phyloP scores from a whole-genome alignment of 225 moss, liverwort and hornwort species.

The Physcomitrellopsis africana region DNA sequence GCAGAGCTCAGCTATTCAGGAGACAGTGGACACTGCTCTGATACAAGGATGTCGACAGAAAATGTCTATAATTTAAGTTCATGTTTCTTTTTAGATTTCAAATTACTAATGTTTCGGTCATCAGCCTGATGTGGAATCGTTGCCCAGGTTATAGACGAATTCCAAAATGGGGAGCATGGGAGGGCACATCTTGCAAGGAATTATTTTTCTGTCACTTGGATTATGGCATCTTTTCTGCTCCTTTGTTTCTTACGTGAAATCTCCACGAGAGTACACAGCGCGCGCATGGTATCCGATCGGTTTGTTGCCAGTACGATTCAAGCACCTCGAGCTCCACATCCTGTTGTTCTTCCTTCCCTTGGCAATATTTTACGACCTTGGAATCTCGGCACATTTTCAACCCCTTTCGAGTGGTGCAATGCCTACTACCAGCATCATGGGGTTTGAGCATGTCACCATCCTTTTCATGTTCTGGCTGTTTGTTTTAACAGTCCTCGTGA shows the following conservation, averaged over 20 bases:
- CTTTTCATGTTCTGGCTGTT: slow-evolving; percentile 93
- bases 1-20: not conserved
- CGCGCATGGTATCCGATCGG: slow-evolving; percentile 84
- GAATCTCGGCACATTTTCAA: slow-evolving; percentile 75
- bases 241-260: slow-evolving; percentile 61
- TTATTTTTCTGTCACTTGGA: slow-evolving; percentile 72
- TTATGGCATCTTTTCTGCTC: slow-evolving; percentile 76
- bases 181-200: slow-evolving; percentile 69
- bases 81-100: not conserved
- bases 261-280: slow-evolving; percentile 79
- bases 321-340: slow-evolving; percentile 79
- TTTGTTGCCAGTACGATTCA: slow-evolving; percentile 47
- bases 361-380: slow-evolving; percentile 85
- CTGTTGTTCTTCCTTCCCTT: slow-evolving; percentile 70
- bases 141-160: slow-evolving; percentile 21
- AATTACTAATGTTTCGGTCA: slow-evolving; percentile 21
- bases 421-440: slow-evolving; percentile 70
- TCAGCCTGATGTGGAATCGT: slow-evolving; percentile 10
- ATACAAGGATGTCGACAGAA: not conserved
- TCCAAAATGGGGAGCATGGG: slow-evolving; percentile 65
- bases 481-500: slow-evolving; percentile 66
- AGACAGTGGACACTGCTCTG: slow-evolving; percentile 1
- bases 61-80: not conserved
- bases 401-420: slow-evolving; percentile 63
- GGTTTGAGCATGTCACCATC: slow-evolving; percentile 80